Evolutionary conservation across 805 yeast genomes (phyloP), one percentile per base, ranked within the genome.

Genomic region (Limtongozyma cylindracea): DNA sequence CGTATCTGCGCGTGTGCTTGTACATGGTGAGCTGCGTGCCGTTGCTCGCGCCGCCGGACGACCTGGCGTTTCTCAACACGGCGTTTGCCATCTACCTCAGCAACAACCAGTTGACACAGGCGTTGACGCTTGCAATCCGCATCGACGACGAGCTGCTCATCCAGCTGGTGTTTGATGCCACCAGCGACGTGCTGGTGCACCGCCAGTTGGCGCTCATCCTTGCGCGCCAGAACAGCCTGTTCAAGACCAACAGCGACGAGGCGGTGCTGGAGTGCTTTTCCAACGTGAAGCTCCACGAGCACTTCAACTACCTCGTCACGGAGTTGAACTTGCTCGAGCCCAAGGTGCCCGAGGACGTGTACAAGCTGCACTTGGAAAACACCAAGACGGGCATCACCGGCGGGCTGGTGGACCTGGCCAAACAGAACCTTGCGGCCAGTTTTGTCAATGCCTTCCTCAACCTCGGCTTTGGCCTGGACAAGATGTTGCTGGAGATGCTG

Each of bases 21-120:
- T 88, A 88, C 45, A 70, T 88, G 71, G 82, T 77, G 16, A 72
- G 91, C 25, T 88, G 98, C 47, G 95, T 84, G n/a, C 92, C 94
- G 12, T 61, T 82, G 28, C 56, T 88, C 38, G 91, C 95, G 18
- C 93, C 93, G 9, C 94, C 93, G 10, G 95, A 84, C 41, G 95
- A 82, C 40, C 47, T 61, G 18, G 61, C 77, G 4, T 80, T 84
- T 40, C 58, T 88, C 39, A 66, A 73, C 35, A 78, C 94, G 5
- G 95, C 95, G 5, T 88, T 52, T 43, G 53, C 78, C 17, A 77
- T 88, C 32, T 84, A 88, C 45, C 49, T 80, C 30, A 52, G 69
- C 17, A 72, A 77, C 40, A 61, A 64, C 31, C 73, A 73, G 42
- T 56, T 80, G 31, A 69, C 96, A 3, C 92, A 80, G 41, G 96